Evolutionary conservation across 768 basidiomycete genomes (phyloP).

Genomic region (Fomitopsis serialis): DNA sequence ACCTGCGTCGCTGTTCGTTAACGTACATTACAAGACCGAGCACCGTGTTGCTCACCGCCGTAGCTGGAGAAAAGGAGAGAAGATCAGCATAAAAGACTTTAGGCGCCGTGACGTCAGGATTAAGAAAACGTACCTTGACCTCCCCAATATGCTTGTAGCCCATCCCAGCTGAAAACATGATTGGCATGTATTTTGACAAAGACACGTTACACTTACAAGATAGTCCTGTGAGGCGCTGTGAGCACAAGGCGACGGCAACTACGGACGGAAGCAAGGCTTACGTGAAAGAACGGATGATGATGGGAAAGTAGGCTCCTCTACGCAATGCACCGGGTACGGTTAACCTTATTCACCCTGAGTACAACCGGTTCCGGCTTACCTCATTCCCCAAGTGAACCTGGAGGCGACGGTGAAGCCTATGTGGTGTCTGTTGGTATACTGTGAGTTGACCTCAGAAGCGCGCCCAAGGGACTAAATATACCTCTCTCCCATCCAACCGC

Average conservation of each 20-base stretch:
- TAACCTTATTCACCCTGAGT: constrained; percentile 1
- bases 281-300: constrained; percentile 2
- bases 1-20: background rate
- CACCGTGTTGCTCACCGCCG: background rate
- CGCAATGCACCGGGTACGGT: background rate
- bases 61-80: background rate
- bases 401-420: constrained; percentile 4
- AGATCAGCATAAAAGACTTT: background rate
- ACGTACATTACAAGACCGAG: background rate
- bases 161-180: background rate
- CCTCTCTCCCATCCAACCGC: constrained; percentile 3
- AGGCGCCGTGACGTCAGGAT: background rate
- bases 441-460: too few species aligned
- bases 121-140: background rate
- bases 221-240: background rate
- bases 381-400: constrained; percentile 2
- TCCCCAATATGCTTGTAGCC: constrained; percentile 2
- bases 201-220: background rate
- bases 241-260: background rate
- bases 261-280: background rate
- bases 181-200: background rate
- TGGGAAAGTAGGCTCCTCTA: constrained; percentile 3
- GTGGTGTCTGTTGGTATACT: background rate
- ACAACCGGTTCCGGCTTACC: background rate
- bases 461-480: background rate